Base-by-base conservation (phyloP, 2,329 filamentous ascomycete species). In the Verticillium isaacii region DNA sequence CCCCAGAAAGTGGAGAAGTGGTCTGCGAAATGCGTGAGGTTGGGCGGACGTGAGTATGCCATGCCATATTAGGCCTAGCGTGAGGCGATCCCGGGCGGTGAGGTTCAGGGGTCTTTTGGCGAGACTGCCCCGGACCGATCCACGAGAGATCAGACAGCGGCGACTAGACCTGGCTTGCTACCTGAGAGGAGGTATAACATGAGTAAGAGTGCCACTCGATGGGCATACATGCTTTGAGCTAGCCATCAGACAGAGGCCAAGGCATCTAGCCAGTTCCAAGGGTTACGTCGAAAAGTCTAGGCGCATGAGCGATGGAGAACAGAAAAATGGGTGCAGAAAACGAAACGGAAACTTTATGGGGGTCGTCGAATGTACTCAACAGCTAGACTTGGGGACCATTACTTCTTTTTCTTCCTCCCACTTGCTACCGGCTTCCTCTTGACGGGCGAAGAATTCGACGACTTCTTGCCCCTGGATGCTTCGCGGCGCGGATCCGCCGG, bases 371-470 rank as follows among this genome's bases (percentile, higher is more conserved):
- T 23, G 19, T 19, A 57, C 23, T 58, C 29, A 3, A 12, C 11
- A 19, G 56, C 50, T 60, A 39, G 50, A 60, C 61, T 52, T 41
- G 23, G 15, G 19, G 17, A 32, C 29, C 54, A 58, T 70, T 65
- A 71, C 68, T 71, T 74, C 66, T 72, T 78, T 69, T 73, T 74
- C 66, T 75, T 69, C 65, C 69, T 72, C 60, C 66, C 68, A 15
- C 68, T 68, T 25, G 66, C 69, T 32, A 71, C 70, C 6, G 72
- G 66, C 61, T 78, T 81, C 65, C 75, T 73, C 68, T 80, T 80
- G n/a, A 70, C 65, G 19, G 77, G 72, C 50, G 77, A 74, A 62
- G 64, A 60, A 66, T 70, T 64, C 25, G 76, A 73, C 63, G 75
- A 70, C 65, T 77, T 79, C 72, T 79, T 82, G 65, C 67, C 72